phyloP scores from a whole-genome alignment of 2,329 filamentous ascomycete genomes.

The Phyllosticta citriasiana region DNA sequence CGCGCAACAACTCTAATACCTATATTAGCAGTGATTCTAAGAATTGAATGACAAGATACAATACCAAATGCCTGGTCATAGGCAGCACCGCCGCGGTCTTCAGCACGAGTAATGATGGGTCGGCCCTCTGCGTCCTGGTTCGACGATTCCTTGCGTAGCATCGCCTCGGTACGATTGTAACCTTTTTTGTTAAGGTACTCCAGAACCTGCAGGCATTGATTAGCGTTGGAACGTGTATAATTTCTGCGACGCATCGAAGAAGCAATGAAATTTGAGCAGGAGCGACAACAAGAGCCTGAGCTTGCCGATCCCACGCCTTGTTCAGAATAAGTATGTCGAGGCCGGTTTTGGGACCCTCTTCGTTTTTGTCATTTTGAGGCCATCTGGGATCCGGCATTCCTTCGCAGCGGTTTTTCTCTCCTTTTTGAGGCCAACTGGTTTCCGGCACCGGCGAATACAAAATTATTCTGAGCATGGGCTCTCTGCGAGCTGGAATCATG shows the following conservation, averaged over 20 bases:
- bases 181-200: conserved; percentile 95
- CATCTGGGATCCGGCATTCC: no score
- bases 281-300: not conserved
- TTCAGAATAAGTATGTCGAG: no score
- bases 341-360: no score
- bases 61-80: conserved; percentile 62
- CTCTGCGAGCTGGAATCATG: not conserved
- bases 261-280: not conserved
- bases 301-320: no score
- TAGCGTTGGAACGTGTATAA: not conserved
- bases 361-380: no score
- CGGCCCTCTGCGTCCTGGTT: conserved; percentile 73
- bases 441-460: no score
- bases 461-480: no score
- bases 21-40: not conserved
- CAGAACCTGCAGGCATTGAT: conserved; percentile 52
- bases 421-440: no score
- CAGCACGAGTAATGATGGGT: conserved; percentile 54
- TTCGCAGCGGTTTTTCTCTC: no score
- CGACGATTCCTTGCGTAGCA: conserved; percentile 82
- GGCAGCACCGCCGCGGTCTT: conserved; percentile 63
- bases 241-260: not conserved
- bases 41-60: not conserved
- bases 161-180: conserved; percentile 84
- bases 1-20: conserved; percentile 51